Percentiles rank a stretch among this genome's conserved stretches.
phyloP scores from a whole-genome alignment of 805 yeast genomes.

The Clavispora vitiphila region DNA sequence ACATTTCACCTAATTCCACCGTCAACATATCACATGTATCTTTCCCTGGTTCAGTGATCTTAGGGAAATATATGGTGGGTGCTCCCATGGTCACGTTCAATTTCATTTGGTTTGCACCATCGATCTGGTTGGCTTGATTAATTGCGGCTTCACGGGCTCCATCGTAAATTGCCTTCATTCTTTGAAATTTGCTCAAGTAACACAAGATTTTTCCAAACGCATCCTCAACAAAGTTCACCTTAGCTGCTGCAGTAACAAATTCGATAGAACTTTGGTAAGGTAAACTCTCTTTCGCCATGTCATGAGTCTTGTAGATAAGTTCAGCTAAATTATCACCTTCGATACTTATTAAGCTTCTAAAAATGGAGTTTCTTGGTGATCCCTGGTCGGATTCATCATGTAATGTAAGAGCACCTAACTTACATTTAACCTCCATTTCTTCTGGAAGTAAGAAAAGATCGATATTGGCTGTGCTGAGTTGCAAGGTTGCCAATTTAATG shows the following conservation, averaged over 20 bases:
- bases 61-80: conserved; percentile 81
- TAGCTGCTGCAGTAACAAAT: conserved; percentile 71
- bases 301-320: conserved; percentile 77
- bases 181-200: conserved; percentile 68
- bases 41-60: conserved; percentile 36
- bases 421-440: conserved; percentile 65
- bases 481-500: conserved; percentile 71
- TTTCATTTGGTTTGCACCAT: conserved; percentile 55
- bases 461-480: conserved; percentile 68
- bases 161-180: conserved; percentile 88
- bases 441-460: conserved; percentile 67
- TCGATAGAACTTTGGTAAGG: conserved; percentile 53
- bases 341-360: conserved; percentile 67
- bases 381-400: conserved; percentile 72
- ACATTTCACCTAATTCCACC: conserved; percentile 78
- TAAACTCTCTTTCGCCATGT: conserved; percentile 40
- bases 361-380: conserved; percentile 50
- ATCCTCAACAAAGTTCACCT: conserved; percentile 74
- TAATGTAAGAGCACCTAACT: conserved; percentile 71
- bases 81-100: conserved; percentile 71
- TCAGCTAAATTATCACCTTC: conserved; percentile 81
- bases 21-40: conserved; percentile 55
- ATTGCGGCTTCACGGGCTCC: conserved; percentile 84
- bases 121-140: conserved; percentile 67
- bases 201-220: conserved; percentile 64